These are phyloP conservation scores for Heracleum sosnowskyi DNA, from an alignment of 129 eudicot species.

Conservation along the genomic window DNA sequence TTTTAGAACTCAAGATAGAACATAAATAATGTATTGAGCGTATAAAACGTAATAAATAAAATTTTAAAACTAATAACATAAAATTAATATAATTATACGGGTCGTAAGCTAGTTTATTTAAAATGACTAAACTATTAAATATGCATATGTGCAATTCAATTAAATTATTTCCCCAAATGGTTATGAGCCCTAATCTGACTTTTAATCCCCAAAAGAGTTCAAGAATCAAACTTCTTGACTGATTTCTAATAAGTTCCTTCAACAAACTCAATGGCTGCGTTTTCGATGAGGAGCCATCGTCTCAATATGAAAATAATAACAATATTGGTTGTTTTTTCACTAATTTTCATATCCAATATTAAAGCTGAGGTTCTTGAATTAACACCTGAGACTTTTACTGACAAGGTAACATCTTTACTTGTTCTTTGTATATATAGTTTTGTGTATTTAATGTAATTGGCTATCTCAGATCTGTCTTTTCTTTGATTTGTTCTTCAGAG, in stretches of 20 bases:
- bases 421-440: background rate
- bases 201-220: too few species aligned
- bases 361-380: slow-evolving; percentile 79
- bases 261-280: background rate
- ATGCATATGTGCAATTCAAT: too few species aligned
- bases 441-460: background rate
- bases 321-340: slow-evolving; percentile 15
- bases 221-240: background rate
- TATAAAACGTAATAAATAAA: too few species aligned
- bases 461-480: slow-evolving; percentile 1
- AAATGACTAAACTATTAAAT: too few species aligned
- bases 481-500: background rate
- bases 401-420: slow-evolving; percentile 44
- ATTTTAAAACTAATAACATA: too few species aligned
- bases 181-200: too few species aligned
- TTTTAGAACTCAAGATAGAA: too few species aligned
- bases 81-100: too few species aligned
- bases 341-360: slow-evolving; percentile 21
- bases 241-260: background rate
- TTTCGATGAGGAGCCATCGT: background rate
- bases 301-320: background rate
- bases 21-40: too few species aligned
- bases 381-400: slow-evolving; percentile 52
- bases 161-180: too few species aligned
- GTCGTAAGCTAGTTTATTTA: too few species aligned